Evolutionary conservation across 805 yeast species (phyloP), one percentile per base, ranked within the genome.

Genomic region (Teunomyces pallodes): DNA sequence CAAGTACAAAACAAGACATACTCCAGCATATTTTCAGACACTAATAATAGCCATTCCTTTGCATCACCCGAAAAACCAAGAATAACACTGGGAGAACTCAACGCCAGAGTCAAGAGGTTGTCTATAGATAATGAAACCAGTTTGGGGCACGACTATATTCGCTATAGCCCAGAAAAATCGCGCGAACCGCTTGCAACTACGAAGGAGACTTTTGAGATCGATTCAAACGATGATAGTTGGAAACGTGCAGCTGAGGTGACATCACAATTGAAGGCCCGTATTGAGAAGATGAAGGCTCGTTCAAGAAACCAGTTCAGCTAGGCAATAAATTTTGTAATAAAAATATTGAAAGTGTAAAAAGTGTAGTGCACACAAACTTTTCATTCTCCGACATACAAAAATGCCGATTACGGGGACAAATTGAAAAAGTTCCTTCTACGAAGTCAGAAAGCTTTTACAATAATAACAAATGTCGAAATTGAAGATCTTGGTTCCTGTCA

Each of bases 171-270:
- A 5, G 60, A 55, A 36, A 54, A 50, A 40, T 35, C 50, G 14
- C 35, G 52, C 8, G 62, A 60, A 50, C 54, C 13, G 52, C 45
- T 38, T 10, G 9, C 36, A 44, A 54, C 29, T 42, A 43, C 60
- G 52, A 38, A 52, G 51, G 53, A 60, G 2, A 45, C 64, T 3
- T 61, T 61, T 43, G 76, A 67, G 39, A 56, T 67, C 29, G 80
- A 74, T 48, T 66, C 68, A 36, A 74, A 75, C 41, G 87, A 80
- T 49, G 90, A 84, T 50, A 83, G 87, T 55, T 90, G 97, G 97
- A 81, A 79, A 55, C 79, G 92, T 43, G 96, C 97, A 0, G 91
- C 94, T 0, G 96, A 87, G 56, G 95, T 90, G 9, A 90, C 97
- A 0, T 80, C 83, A 3, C 92, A 87, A 64, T 77, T 90, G 59